These are phyloP conservation scores for Pyrenochaeta sp. DNA, from an alignment of 2,329 filamentous ascomycete species.

Conservation along the genomic window DNA sequence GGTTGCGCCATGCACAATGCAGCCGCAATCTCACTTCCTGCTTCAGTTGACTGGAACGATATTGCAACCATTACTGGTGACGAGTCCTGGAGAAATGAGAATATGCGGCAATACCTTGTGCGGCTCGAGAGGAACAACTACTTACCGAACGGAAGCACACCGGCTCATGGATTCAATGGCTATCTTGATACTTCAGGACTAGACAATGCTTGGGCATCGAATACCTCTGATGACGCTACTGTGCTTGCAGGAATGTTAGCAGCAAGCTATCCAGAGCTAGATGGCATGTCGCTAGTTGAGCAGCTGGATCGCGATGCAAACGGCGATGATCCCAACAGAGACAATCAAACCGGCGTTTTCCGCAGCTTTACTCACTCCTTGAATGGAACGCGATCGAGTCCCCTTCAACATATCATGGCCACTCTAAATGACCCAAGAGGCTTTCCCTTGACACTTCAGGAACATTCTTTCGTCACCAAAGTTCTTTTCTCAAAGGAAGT, in stretches of 20 bases:
- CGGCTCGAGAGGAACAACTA: constrained; percentile 61
- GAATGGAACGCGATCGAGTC: no score
- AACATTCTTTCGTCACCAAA: constrained; percentile 70
- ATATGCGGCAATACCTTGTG: constrained; percentile 64
- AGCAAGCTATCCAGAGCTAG: no score
- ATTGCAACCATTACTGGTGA: constrained; percentile 65
- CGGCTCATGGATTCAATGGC: constrained; percentile 62
- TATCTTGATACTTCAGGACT: constrained; percentile 38
- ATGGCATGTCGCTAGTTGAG: no score
- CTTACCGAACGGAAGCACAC: constrained; percentile 43
- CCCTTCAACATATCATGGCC: no score
- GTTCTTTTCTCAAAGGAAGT: constrained; percentile 61
- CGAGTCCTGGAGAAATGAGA: constrained; percentile 59
- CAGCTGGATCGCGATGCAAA: no score
- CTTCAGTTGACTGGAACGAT: constrained; percentile 63
- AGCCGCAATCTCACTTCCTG: constrained; percentile 63
- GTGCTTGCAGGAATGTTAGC: no score
- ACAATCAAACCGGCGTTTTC: no score
- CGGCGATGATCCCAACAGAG: no score
- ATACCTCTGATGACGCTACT: no score
- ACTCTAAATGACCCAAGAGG: no score
- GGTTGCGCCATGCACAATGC: constrained; percentile 67
- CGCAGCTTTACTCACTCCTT: no score
- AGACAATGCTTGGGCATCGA: no score
- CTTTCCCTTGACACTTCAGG: constrained; percentile 62